These are phyloP conservation scores for Cyclanthera cordifolia DNA, from an alignment of 306 rosid species.

Conservation along the genomic window DNA sequence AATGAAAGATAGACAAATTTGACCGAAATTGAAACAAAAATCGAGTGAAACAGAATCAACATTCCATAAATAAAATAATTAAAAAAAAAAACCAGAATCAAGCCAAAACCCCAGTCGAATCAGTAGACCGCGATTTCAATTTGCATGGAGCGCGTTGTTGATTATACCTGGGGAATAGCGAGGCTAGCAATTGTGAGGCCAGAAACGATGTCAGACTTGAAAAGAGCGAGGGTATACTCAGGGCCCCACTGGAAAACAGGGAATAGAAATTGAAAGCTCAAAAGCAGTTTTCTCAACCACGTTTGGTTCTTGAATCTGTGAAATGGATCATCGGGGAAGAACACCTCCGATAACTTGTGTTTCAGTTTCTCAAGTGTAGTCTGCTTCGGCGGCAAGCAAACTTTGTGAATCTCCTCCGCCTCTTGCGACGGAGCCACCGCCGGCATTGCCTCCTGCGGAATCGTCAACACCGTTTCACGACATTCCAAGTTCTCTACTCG, in stretches of 20 bases:
- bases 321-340: constrained; percentile 85
- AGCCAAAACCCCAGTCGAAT: not conserved
- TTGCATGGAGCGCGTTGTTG: not conserved
- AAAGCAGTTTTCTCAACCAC: constrained; percentile 29
- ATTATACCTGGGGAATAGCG: constrained; percentile 81
- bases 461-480: constrained; percentile 28
- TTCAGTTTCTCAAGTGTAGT: constrained; percentile 54
- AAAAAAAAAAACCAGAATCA: not conserved
- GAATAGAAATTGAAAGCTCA: constrained; percentile 59
- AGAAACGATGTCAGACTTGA: constrained; percentile 60
- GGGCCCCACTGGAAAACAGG: constrained; percentile 92
- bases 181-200: constrained; percentile 98
- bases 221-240: constrained; percentile 31
- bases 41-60: not conserved
- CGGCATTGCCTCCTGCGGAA: constrained; percentile 34
- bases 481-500: constrained; percentile 50
- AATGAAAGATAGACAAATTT: not conserved
- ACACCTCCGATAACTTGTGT: constrained; percentile 59
- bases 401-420: constrained; percentile 39
- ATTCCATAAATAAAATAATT: not conserved
- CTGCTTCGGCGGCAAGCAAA: constrained; percentile 52
- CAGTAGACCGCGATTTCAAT: too few species aligned
- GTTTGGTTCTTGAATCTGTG: constrained; percentile 58
- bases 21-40: not conserved
- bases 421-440: not conserved